Evolutionary conservation across 352 stramenopile species (phyloP).

Genomic region (Pythium phragmitis): DNA sequence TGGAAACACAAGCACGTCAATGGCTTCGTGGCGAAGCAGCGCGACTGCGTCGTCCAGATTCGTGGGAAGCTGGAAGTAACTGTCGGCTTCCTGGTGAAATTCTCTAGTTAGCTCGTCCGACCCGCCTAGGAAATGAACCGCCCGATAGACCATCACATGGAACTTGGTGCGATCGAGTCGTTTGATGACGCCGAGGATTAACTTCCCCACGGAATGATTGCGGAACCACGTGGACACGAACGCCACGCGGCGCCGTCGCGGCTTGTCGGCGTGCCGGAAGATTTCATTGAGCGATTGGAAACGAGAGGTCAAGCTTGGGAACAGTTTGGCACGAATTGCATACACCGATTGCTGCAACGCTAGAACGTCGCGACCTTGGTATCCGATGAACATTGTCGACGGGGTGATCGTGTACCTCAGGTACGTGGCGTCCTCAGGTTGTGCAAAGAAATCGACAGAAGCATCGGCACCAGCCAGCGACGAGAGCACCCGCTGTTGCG

Average conservation of each 20-base stretch:
- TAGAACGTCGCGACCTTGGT: conserved; percentile 36
- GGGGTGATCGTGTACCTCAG: conserved; percentile 63
- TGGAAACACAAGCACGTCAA: conserved; percentile 80
- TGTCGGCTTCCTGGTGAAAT: conserved; percentile 45
- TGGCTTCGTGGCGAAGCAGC: conserved; percentile 39
- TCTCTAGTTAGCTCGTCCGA: conserved; percentile 43
- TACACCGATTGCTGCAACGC: conserved; percentile 33
- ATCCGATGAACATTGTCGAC: conserved; percentile 65
- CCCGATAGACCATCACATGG: conserved; percentile 50
- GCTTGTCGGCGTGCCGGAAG: conserved; percentile 13
- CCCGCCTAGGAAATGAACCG: conserved; percentile 47
- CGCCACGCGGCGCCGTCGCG: conserved; percentile 28
- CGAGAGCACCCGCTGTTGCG: conserved; percentile 22
- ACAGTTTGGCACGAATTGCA: conserved; percentile 31
- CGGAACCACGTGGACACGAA: conserved; percentile 75
- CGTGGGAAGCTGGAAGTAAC: conserved; percentile 43
- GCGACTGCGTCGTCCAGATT: conserved; percentile 35
- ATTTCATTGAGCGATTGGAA: conserved; percentile 22
- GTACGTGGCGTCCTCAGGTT: conserved; percentile 39
- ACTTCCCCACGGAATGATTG: conserved; percentile 61
- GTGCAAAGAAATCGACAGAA: conserved; percentile 10
- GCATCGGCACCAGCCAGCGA: conserved; percentile 9
- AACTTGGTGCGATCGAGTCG: conserved; percentile 51
- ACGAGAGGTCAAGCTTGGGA: conserved; percentile 32
- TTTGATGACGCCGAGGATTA: conserved; percentile 54